A percentile compares a stretch with the other conserved stretches of the same genome.
phyloP scores from a whole-genome alignment of 2,329 filamentous ascomycete genomes.

The Fonsecaea pedrosoi region DNA sequence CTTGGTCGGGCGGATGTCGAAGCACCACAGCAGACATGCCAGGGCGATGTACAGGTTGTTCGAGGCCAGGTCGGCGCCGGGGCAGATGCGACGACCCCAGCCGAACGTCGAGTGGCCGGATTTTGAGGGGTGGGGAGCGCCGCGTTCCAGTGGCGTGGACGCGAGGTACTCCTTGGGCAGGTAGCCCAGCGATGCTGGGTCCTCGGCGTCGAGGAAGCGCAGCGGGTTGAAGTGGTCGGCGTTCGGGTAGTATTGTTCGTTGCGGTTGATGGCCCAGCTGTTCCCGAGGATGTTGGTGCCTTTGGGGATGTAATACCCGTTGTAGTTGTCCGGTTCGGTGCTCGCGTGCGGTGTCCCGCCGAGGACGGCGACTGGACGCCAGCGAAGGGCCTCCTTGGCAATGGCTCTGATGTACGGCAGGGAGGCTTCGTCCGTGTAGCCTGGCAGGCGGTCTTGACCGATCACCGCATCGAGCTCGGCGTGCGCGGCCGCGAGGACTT shows the following conservation, averaged over 20 bases:
- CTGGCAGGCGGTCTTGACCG: constrained; percentile 43
- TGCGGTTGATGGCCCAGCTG: constrained; percentile 59
- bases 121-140: constrained; percentile 35
- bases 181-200: constrained; percentile 57
- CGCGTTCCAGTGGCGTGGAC: constrained; percentile 52
- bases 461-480: constrained; percentile 49
- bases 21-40: constrained; percentile 63
- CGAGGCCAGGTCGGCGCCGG: constrained; percentile 38
- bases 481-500: constrained; percentile 40
- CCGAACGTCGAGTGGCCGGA: constrained; percentile 38
- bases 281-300: constrained; percentile 53
- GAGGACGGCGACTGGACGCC: constrained; percentile 49
- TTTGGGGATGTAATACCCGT: constrained; percentile 58
- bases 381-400: constrained; percentile 53
- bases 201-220: constrained; percentile 60
- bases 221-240: constrained; percentile 61
- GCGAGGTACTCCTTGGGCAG: constrained; percentile 58
- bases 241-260: constrained; percentile 59
- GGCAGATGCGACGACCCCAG: constrained; percentile 41
- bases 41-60: constrained; percentile 61
- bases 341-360: constrained; percentile 38
- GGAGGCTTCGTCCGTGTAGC: constrained; percentile 46
- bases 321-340: constrained; percentile 38
- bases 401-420: constrained; percentile 51
- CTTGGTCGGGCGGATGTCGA: constrained; percentile 50